These are phyloP conservation scores for Jatropha podagrica DNA, from an alignment of 441 rosid species.

Conservation along the genomic window DNA sequence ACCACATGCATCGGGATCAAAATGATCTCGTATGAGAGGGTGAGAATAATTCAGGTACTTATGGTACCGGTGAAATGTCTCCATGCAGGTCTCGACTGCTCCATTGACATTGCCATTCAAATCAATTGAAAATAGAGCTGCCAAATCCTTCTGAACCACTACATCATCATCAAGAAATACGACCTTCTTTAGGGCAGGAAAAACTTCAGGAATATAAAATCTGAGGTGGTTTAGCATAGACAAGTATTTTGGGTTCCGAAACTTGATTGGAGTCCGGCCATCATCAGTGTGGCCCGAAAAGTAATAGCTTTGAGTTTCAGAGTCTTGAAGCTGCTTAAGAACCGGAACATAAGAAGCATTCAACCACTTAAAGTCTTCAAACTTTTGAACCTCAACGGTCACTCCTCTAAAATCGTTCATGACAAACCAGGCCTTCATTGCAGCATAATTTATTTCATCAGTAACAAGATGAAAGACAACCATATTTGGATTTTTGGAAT, in stretches of 20 bases:
- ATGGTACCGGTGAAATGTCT: slow-evolving; percentile 81
- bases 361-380: slow-evolving; percentile 93
- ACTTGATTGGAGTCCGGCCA: slow-evolving; percentile 81
- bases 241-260: slow-evolving; percentile 85
- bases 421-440: slow-evolving; percentile 92
- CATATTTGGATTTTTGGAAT: slow-evolving; percentile 58
- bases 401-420: slow-evolving; percentile 73
- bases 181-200: slow-evolving; percentile 70
- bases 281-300: slow-evolving; percentile 82
- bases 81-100: slow-evolving; percentile 98
- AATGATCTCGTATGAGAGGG: slow-evolving; percentile 79
- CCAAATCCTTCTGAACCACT: slow-evolving; percentile 81
- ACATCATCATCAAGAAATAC: slow-evolving; percentile 94
- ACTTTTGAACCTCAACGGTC: slow-evolving; percentile 88
- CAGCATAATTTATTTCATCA: slow-evolving; percentile 80
- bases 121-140: slow-evolving; percentile 42
- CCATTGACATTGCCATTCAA: slow-evolving; percentile 83
- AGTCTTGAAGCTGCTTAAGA: slow-evolving; percentile 96
- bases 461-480: slow-evolving; percentile 94
- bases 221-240: slow-evolving; percentile 75
- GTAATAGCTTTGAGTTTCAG: slow-evolving; percentile 90
- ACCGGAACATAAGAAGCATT: slow-evolving; percentile 98
- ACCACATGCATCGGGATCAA: slow-evolving; percentile 95
- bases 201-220: slow-evolving; percentile 92
- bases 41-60: slow-evolving; percentile 56